Base-by-base conservation (phyloP, 1,284 basidiomycete genomes). In the Chiua sp. region DNA sequence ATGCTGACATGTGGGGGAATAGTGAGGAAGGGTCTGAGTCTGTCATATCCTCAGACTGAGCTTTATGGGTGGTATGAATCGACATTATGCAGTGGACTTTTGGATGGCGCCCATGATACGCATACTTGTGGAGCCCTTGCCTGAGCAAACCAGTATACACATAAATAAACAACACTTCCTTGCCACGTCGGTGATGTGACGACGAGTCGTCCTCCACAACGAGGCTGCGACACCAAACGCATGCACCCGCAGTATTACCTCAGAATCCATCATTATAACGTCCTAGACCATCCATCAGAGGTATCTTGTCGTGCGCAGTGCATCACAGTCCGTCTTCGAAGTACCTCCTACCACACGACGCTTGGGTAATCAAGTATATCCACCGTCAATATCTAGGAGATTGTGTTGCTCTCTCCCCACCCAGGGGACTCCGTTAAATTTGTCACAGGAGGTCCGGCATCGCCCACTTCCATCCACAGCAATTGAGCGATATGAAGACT, bases 241-340 rank as follows among this genome's bases (percentile, higher is more conserved):
- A 30, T 87, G 92, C 7, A 89, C 93, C 1, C 85, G 92, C 60
- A 87, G 96, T 66, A 88, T 91, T 59, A 87, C 93, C 57, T 77
- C 88, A 46, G 91, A 88, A 73, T 94, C 92, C 12, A 90, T 49
- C 85, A 92, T 66, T 77, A 83, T 4, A 94, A 97, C 69, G 83
- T 96, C 2, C 79, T 98, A 3, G 78, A 82, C 7, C 90, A 93
- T 63, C 80, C 90, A 1, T 86, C 86, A 0, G 81, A 86, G 39
- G 79, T 84, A 0, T 94, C 88, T 98, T 61, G 83, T 92, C 56
- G 83, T 98, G 33, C 87, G 90, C 69, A 98, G 95, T 74, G 88
- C 96, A 47, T 97, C 97, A 4, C 96, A 98, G 75, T 96, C 96
- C 22, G 93, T 99, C 3, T 99, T 98, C 78, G 88, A 90, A 65